Evolutionary conservation across 345 rosid species (phyloP), one percentile per base, ranked within the genome.

Genomic region (Salix koriyanagi): DNA sequence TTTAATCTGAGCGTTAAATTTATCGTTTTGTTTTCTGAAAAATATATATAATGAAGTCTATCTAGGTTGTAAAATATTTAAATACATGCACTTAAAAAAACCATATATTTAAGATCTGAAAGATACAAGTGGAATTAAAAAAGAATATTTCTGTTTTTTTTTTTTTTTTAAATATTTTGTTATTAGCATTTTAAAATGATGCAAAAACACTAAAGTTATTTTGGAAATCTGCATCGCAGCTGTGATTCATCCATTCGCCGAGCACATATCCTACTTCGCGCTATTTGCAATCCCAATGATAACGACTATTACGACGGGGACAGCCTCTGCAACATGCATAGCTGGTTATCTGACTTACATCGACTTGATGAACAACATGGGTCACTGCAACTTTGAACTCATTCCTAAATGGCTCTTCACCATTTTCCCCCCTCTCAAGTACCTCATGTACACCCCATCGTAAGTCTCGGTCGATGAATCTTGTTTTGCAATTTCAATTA

Each of bases 301-400:
- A 13, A 71, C 89, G 21, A 70, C 84, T 0, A 1, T 76, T 15
- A 1, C 81, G 2, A 77, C 70, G 0, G 83, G 96, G 30, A 85
- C 85, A 0, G 67, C 69, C 8, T 92, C 94, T 4, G 32, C 82
- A 0, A 42, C 19, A 16, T 61, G 84, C 28, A 0, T 58, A 2
- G 5, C 48, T 2, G 64, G 61, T 15, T 94, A 94, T 81, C 0
- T 90, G 16, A 77, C 85, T 12, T 92, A 75, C 80, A 13, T 92
- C 1, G 96, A 94, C 70, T 79, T 85, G 16, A 94, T 94, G 97
- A 94, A 91, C 86, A 87, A 92, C 67, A 78, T 94, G 92, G 98
- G 98, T 3, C 97, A 94, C 68, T 91, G 97, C 87, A 94, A 94
- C 77, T 89, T 91, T 58, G 97, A 94, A 86, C 73, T 92, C 85